These are phyloP conservation scores for Cicer cuneatum DNA, from an alignment of 306 rosid species.

Conservation along the genomic window DNA sequence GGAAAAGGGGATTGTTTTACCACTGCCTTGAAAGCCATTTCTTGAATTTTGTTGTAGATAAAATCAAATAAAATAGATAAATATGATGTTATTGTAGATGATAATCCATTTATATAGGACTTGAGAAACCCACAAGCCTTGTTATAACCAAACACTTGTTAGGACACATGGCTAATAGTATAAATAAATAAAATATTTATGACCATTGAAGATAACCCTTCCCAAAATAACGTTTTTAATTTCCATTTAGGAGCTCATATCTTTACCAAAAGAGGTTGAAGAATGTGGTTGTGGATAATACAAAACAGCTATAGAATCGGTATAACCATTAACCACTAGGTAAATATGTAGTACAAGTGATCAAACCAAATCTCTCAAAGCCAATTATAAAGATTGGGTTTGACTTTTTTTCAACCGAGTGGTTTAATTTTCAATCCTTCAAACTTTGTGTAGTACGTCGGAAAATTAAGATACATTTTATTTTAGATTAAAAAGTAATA, in stretches of 20 bases:
- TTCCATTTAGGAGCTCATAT: not conserved
- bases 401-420: not conserved
- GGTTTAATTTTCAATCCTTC: constrained; percentile 21
- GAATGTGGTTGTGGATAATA: constrained; percentile 27
- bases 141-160: constrained; percentile 24
- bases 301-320: constrained; percentile 12
- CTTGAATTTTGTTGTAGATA: not conserved
- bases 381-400: not conserved
- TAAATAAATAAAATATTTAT: constrained; percentile 6
- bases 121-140: not conserved
- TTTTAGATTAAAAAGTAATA: no score
- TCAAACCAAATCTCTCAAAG: not conserved
- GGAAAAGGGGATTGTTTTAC: not conserved
- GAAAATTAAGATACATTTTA: no score
- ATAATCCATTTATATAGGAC: constrained; percentile 27
- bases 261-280: not conserved
- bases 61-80: not conserved
- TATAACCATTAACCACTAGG: not conserved
- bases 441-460: not conserved
- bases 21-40: constrained; percentile 50
- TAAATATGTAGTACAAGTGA: not conserved
- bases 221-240: not conserved
- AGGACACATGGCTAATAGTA: not conserved
- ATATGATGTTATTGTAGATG: not conserved
- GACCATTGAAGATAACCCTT: constrained; percentile 19